Conservation (phyloP, 1,284 basidiomycete genomes). For the Tranzscheliella williamsii region DNA sequence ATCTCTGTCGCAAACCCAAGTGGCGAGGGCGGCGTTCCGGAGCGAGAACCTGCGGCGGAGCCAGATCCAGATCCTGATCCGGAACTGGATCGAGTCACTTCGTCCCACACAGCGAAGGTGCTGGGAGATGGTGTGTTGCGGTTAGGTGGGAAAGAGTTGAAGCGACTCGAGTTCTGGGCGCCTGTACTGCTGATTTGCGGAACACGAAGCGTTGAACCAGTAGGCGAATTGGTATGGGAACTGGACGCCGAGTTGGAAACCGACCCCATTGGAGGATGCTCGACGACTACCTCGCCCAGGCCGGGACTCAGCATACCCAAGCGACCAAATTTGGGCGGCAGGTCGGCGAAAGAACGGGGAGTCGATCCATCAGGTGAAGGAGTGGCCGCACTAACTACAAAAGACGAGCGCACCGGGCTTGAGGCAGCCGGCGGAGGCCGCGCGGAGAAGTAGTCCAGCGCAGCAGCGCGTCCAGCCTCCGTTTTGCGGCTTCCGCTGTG, state of each 20-base stretch:
- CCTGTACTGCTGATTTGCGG: conserved; percentile 14
- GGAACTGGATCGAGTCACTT: conserved; percentile 10
- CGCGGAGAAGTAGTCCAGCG: conserved; percentile 54
- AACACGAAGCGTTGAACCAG: conserved; percentile 24
- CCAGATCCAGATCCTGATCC: conserved; percentile 21
- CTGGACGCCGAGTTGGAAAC: neutral
- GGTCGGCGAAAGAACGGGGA: conserved; percentile 25
- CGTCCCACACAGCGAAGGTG: conserved; percentile 20
- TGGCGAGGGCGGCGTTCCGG: conserved; percentile 26
- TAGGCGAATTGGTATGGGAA: conserved; percentile 26
- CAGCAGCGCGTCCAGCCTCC: conserved; percentile 47
- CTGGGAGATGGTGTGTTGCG: conserved; percentile 25
- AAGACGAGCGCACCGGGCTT: conserved; percentile 23
- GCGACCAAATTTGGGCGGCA: conserved; percentile 36
- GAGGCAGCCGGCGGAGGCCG: conserved; percentile 19
- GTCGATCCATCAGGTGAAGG: conserved; percentile 37
- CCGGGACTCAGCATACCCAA: conserved; percentile 54
- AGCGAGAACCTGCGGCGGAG: conserved; percentile 13
- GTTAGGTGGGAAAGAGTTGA: conserved; percentile 42
- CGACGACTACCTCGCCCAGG: conserved; percentile 36
- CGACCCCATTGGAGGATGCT: conserved; percentile 29
- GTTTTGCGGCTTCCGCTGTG: conserved; percentile 47
- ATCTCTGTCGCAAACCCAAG: conserved; percentile 12
- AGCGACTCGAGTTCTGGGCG: conserved; percentile 14
- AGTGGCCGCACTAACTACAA: conserved; percentile 34